Base-by-base conservation (phyloP, 2,329 filamentous ascomycete genomes). In the Arthrobotrys megalospora region DNA sequence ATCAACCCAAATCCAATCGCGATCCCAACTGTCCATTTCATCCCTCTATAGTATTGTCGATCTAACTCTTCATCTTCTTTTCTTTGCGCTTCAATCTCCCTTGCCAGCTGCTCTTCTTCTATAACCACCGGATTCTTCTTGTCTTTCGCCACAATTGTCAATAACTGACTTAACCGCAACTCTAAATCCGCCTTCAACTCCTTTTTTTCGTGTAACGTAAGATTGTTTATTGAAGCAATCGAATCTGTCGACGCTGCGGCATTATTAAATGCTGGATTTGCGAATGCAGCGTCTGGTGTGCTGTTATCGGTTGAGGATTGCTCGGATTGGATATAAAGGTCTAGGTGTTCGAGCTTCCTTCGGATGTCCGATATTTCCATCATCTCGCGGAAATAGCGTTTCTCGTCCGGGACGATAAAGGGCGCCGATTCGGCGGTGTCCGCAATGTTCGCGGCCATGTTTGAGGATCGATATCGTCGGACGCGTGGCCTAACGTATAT, bases 11-110 rank as follows among this genome's bases (percentile, higher is more conserved):
- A 77, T 5, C 60, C 66, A 24, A 77, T 48, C 1, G 73, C 73
- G n/a, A 77, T 52, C 6, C 73, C 73, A 19, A 77, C 63, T n/a
- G 73, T 77, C 73, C 73, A 77, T 19, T 77, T 77, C 66, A 77
- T 71, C n/a, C 73, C 73, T 12, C 73, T 43, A 32, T 71, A 41
- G n/a, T 71, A 71, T 50, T 77, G 73, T 19, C 60, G 16, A 28
- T 77, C 73, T 2, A 71, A 24, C 16, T 52, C 36, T 10, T 77
- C 73, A 10, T 77, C 73, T 14, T 77, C 73, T 16, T 58, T 68
- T 16, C 66, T 65, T 16, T 77, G 73, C 14, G 66, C 66, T 45
- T 77, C 73, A 21, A 77, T 66, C 48, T 77, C 73, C 4, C 73
- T 65, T 19, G 52, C 47, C 32, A 65, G 45, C 34, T 77, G 69